phyloP scores from a whole-genome alignment of 306 rosid genomes.

The Quercus parvula region DNA sequence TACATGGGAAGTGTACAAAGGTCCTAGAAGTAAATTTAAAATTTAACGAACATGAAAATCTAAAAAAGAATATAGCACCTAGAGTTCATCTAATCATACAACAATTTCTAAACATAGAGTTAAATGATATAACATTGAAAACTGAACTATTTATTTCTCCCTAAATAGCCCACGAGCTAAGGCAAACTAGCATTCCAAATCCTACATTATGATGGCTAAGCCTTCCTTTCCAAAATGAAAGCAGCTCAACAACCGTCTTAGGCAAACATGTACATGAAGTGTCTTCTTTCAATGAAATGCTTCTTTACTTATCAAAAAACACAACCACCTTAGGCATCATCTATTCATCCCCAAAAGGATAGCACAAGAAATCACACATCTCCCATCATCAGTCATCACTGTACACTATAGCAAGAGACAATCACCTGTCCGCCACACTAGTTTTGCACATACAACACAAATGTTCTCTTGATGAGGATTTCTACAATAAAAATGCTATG shows the following conservation, averaged over 20 bases:
- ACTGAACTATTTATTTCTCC: too few species aligned
- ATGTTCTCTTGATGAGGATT: not conserved
- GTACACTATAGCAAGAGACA: not conserved
- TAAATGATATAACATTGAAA: too few species aligned
- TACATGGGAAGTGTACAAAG: too few species aligned
- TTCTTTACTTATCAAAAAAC: too few species aligned
- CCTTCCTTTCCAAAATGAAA: not conserved
- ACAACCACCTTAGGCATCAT: not conserved
- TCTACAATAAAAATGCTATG: not conserved
- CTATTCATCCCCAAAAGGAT: not conserved
- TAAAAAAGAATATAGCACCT: too few species aligned
- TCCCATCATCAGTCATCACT: not conserved
- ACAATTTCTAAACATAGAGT: too few species aligned
- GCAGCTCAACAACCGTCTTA: not conserved
- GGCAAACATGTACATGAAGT: not conserved
- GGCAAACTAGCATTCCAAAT: too few species aligned
- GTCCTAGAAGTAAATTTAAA: too few species aligned
- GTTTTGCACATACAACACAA: not conserved
- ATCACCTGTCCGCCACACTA: not conserved
- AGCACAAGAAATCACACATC: not conserved
- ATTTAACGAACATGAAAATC: too few species aligned
- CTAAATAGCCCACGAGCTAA: too few species aligned
- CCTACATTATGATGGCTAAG: not conserved
- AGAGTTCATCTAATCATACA: too few species aligned
- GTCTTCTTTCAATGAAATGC: too few species aligned